Percentiles rank a stretch among this genome's conserved stretches.
These are phyloP conservation scores for Mortierella hygrophila DNA, from an alignment of 192 early-diverging fungal genomes.

Conservation along the genomic window DNA sequence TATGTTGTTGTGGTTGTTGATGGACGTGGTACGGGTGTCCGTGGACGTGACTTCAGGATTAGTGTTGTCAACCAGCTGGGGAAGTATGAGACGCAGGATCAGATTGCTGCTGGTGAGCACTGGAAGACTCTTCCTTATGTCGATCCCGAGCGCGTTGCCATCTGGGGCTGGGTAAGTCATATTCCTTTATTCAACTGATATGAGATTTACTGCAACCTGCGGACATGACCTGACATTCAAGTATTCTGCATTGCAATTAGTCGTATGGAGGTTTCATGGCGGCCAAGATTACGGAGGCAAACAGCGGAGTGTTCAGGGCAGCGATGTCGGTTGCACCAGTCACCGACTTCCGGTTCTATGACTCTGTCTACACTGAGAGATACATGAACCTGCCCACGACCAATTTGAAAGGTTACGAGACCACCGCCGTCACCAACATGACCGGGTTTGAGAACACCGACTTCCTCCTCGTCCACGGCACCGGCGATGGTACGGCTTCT, in stretches of 20 bases:
- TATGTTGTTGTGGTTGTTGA: slow-evolving; percentile 86
- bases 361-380: slow-evolving; percentile 96
- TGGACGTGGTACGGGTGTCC: slow-evolving; percentile 90
- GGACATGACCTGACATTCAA: background rate
- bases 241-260: slow-evolving; percentile 47
- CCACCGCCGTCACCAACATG: slow-evolving; percentile 83
- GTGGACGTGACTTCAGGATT: slow-evolving; percentile 85
- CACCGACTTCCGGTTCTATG: slow-evolving; percentile 82
- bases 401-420: slow-evolving; percentile 85
- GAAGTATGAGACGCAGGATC: slow-evolving; percentile 85
- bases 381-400: slow-evolving; percentile 91
- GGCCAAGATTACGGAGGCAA: slow-evolving; percentile 85
- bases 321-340: slow-evolving; percentile 98
- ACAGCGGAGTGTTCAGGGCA: slow-evolving; percentile 83
- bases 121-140: slow-evolving; percentile 79
- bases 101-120: slow-evolving; percentile 84
- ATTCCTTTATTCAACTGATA: background rate
- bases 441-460: slow-evolving; percentile 82
- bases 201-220: too few species aligned
- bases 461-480: slow-evolving; percentile 92
- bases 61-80: slow-evolving; percentile 86
- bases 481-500: slow-evolving; percentile 78
- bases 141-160: slow-evolving; percentile 82
- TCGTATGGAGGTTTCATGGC: slow-evolving; percentile 94
- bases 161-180: slow-evolving; percentile 92